Conservation (phyloP, 2,329 filamentous ascomycete species). For the Fusarium nygamai region DNA sequence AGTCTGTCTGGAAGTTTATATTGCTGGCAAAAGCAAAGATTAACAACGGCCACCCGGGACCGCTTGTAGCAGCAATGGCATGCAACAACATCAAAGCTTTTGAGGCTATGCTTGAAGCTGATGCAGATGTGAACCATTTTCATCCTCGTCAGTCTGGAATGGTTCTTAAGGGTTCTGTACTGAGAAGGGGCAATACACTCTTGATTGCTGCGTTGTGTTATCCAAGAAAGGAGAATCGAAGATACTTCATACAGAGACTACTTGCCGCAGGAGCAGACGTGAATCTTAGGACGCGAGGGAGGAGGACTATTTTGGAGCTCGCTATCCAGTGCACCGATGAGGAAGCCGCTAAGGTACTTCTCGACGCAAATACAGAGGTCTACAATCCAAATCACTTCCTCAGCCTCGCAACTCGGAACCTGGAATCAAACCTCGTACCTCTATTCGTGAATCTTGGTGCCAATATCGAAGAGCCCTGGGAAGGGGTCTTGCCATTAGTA, state of each 20-base stretch:
- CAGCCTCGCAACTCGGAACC: rapidly evolving
- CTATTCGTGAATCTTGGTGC: rapidly evolving
- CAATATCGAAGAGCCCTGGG: background rate
- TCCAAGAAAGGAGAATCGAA: rapidly evolving
- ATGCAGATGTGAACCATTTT: background rate
- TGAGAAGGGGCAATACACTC: too few species aligned
- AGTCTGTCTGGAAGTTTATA: background rate
- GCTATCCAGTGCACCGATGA: rapidly evolving
- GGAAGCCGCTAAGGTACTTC: rapidly evolving
- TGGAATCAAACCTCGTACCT: rapidly evolving
- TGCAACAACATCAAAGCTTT: rapidly evolving
- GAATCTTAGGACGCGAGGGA: rapidly evolving
- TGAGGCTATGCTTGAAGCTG: rapidly evolving
- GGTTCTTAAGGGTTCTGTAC: too few species aligned
- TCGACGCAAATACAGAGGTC: rapidly evolving
- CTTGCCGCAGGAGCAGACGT: background rate
- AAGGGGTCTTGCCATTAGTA: background rate
- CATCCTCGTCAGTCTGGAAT: too few species aligned
- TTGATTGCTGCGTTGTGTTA: rapidly evolving
- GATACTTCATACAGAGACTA: rapidly evolving
- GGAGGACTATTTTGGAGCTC: rapidly evolving
- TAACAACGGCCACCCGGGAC: rapidly evolving
- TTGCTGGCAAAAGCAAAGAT: background rate
- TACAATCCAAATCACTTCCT: background rate
- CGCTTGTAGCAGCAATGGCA: rapidly evolving